Conservation (phyloP, 202 grass and related monocot species). For the Hordeum pubiflorum region DNA sequence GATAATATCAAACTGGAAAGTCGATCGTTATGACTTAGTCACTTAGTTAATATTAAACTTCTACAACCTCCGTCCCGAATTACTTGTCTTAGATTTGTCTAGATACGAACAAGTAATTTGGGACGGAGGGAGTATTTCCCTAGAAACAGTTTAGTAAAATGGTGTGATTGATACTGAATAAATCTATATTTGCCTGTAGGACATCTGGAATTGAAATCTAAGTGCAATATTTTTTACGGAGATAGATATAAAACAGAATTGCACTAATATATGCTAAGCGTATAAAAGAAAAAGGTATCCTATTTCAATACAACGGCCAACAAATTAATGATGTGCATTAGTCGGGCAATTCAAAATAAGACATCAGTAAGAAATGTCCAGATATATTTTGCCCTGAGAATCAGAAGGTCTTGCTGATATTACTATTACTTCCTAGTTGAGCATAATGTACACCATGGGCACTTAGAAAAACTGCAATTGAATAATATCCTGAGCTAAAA, state of each 20-base stretch:
- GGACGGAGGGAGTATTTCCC: too few species aligned
- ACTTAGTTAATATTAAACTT: not conserved
- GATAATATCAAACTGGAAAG: constrained; percentile 7
- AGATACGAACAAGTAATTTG: too few species aligned
- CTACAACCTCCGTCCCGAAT: too few species aligned
- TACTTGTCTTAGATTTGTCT: too few species aligned
- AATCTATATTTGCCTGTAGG: not conserved
- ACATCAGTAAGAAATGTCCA: not conserved
- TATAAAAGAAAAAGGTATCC: not conserved
- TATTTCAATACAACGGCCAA: not conserved
- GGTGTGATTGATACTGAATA: not conserved
- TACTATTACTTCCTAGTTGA: not conserved
- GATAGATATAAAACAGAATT: not conserved
- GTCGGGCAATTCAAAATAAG: not conserved
- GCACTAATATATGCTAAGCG: not conserved
- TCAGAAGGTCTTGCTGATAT: not conserved
- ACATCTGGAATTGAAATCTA: not conserved
- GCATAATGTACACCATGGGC: not conserved
- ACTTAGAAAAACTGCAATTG: not conserved
- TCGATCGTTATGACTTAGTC: not conserved
- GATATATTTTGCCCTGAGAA: not conserved
- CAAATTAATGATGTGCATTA: not conserved
- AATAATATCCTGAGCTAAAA: not conserved
- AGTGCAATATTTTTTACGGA: not conserved
- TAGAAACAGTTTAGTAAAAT: constrained; percentile 3